Evolutionary conservation across 2,329 filamentous ascomycete genomes (phyloP).

Genomic region (Penicillium thymicola): DNA sequence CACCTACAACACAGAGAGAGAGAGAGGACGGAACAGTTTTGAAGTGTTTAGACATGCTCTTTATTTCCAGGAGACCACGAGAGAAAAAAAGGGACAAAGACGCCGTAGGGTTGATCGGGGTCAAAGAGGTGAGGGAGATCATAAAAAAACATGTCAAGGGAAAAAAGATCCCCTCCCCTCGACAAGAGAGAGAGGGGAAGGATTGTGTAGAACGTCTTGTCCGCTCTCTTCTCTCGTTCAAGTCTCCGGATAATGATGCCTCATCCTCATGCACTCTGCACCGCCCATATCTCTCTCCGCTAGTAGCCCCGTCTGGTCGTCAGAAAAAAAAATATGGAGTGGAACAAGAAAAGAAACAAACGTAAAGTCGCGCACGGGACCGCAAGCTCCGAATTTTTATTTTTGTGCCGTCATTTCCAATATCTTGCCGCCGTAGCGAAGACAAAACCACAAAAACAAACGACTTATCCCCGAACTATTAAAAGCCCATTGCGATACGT

Average conservation of each 20-base stretch:
- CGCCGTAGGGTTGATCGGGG: slow-evolving; percentile 24
- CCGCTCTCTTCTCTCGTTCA: slow-evolving; percentile 25
- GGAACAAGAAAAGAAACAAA: slow-evolving; percentile 27
- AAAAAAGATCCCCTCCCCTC: slow-evolving; percentile 18
- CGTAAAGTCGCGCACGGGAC: slow-evolving; percentile 26
- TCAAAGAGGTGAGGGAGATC: slow-evolving; percentile 28
- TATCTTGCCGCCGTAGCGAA: slow-evolving; percentile 13
- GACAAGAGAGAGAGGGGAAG: slow-evolving; percentile 11
- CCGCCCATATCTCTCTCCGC: slow-evolving; percentile 20
- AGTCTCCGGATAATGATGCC: slow-evolving; percentile 19
- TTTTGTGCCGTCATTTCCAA: slow-evolving; percentile 25
- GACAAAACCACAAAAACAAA: slow-evolving; percentile 24
- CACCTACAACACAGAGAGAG: slow-evolving; percentile 7
- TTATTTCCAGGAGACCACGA: slow-evolving; percentile 32
- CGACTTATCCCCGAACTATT: slow-evolving; percentile 25
- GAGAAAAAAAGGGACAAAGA: slow-evolving; percentile 28
- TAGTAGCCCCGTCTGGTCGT: slow-evolving; percentile 31
- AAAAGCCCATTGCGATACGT: slow-evolving; percentile 31
- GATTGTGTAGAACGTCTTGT: slow-evolving; percentile 17
- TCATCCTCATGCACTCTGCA: slow-evolving; percentile 24
- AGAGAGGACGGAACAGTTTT: slow-evolving; percentile 16
- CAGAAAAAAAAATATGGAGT: slow-evolving; percentile 20
- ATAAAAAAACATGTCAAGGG: slow-evolving; percentile 19
- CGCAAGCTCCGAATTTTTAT: slow-evolving; percentile 28
- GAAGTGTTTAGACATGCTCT: slow-evolving; percentile 30